Evolutionary conservation across 169 alveolate species (phyloP), one percentile per base, ranked within the genome.

Genomic region (Cryptosporidium ubiquitum): DNA sequence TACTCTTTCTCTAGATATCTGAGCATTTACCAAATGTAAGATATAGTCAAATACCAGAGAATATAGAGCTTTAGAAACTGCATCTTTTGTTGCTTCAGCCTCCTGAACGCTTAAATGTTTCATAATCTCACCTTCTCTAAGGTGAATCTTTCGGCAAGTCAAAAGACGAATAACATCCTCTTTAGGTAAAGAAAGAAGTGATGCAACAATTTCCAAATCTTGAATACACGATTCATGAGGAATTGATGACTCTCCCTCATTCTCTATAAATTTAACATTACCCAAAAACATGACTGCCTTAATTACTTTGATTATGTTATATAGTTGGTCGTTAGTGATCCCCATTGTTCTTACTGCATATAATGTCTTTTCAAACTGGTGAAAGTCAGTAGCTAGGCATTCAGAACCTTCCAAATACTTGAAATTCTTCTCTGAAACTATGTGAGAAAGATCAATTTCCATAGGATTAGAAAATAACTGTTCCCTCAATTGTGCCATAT

Each of bases 31-130:
- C 6, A 85, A 31, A 37, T 70, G 94, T 92, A 85, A 99, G 12
- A 99, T 92, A 96, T 98, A 96, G 84, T 96, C 93, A 85, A 99
- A 99, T 70, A 98, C 91, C 71, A 96, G 96, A 92, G 97, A 97
- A 93, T 97, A 99, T 39, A 99, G 91, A 70, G 96, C 98, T 92
- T 98, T 97, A 7, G 99, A 98, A 58, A 98, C 92, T 10, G 99
- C 97, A 93, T 98, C 99, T 89, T 99, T 94, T 10, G 93, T 92
- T 61, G 92, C 95, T 57, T 86, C 93, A 0, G 98, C 97, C 79
- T 95, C 95, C 69, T 91, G 94, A 26, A 93, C 86, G 29, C 92
- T 91, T 61, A 94, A 92, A 39, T 95, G 95, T 86, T 95, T 96
- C 40, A 94, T 94, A 79, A 91, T 92, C 84, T 92, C 94, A 7